A percentile compares a stretch with the other conserved stretches of the same genome.
Evolutionary conservation across 192 early-diverging fungal genomes (phyloP).

Genomic region (Rhizophlyctis rosea): DNA sequence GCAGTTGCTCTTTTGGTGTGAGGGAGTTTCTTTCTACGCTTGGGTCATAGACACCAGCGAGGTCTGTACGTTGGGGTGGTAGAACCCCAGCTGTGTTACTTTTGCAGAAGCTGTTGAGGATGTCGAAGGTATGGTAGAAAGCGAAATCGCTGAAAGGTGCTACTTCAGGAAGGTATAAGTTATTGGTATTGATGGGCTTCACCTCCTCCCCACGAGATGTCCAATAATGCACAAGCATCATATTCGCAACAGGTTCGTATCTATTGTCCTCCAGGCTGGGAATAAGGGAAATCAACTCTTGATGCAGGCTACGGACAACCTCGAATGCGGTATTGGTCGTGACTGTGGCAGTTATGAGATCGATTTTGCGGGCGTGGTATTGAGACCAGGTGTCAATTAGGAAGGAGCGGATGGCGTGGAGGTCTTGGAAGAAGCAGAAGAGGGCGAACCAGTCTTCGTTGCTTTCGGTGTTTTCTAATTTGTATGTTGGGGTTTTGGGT

Average conservation of each 20-base stretch:
- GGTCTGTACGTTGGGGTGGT: no score
- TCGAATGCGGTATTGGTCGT: constrained; percentile 17
- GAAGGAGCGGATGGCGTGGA: constrained; percentile 10
- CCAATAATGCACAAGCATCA: neutral
- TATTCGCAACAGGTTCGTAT: neutral
- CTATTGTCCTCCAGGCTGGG: neutral
- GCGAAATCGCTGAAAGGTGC: neutral
- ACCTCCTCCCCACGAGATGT: constrained; percentile 2
- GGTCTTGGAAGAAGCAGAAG: constrained; percentile 12
- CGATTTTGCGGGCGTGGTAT: constrained; percentile 1
- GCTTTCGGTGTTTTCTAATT: constrained; percentile 2
- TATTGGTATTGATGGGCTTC: neutral
- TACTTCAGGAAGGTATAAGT: neutral
- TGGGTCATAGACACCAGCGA: constrained; percentile 6
- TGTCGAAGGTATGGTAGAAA: neutral
- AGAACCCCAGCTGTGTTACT: neutral
- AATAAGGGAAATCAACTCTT: neutral
- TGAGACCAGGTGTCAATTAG: constrained; percentile 5
- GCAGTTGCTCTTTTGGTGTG: neutral
- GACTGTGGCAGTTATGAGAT: constrained; percentile 17
- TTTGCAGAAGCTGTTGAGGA: no score
- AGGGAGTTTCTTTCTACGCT: neutral
- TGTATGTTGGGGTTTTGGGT: neutral
- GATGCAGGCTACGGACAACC: constrained; percentile 5
- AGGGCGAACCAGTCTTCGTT: neutral